A percentile compares a stretch with the other conserved stretches of the same genome.
Evolutionary conservation across 1,139 yeast species (phyloP).

Genomic region (Hansenula sp.): DNA sequence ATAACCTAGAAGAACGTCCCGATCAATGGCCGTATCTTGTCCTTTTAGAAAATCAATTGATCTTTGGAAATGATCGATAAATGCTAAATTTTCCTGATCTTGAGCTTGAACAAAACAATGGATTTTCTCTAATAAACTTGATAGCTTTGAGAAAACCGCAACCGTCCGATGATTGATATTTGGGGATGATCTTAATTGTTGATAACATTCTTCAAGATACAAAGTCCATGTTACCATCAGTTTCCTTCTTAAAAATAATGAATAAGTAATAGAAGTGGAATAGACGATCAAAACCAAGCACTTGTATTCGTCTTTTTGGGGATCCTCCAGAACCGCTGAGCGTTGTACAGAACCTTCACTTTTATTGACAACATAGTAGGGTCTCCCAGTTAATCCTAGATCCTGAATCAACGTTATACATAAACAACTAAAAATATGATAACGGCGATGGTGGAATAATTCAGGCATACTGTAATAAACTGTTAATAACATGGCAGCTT

Average conservation of each 20-base stretch:
- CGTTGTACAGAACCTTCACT: slow-evolving; percentile 34
- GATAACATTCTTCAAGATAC: slow-evolving; percentile 58
- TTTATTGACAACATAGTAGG: slow-evolving; percentile 36
- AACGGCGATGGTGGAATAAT: slow-evolving; percentile 71
- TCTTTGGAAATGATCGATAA: slow-evolving; percentile 38
- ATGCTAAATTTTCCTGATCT: slow-evolving; percentile 29
- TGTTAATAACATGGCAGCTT: slow-evolving; percentile 56
- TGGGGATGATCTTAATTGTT: slow-evolving; percentile 36
- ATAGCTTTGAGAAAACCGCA: slow-evolving; percentile 58
- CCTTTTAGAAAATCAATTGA: slow-evolving; percentile 33
- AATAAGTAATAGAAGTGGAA: slow-evolving; percentile 46
- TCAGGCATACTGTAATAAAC: slow-evolving; percentile 87
- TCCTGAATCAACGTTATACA: slow-evolving; percentile 74
- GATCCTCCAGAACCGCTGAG: slow-evolving; percentile 24
- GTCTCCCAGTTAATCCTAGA: slow-evolving; percentile 62
- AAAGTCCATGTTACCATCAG: slow-evolving; percentile 47
- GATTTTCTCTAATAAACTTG: slow-evolving; percentile 59
- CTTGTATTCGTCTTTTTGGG: slow-evolving; percentile 35
- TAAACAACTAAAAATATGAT: slow-evolving; percentile 63
- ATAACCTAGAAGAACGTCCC: slow-evolving; percentile 28
- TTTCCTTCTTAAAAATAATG: slow-evolving; percentile 49
- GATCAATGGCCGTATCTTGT: slow-evolving; percentile 15
- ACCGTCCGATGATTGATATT: slow-evolving; percentile 34
- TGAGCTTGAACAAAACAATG: slow-evolving; percentile 47
- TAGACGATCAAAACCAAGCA: slow-evolving; percentile 46